phyloP scores from a whole-genome alignment of 2,329 filamentous ascomycete species.

The Coccinonectria pachysandricola region DNA sequence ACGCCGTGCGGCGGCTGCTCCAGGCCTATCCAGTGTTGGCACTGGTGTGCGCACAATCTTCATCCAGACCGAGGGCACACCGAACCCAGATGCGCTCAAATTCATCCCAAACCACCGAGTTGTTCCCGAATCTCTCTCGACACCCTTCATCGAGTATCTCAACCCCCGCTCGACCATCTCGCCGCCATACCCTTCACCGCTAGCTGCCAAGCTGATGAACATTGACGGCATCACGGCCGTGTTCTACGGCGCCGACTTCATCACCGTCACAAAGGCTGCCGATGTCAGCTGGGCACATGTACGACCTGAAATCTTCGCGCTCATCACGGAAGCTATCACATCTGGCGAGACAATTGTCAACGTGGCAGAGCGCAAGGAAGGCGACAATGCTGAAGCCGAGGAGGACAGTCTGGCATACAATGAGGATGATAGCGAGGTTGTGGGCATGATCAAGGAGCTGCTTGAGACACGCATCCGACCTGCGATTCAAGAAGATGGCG shows the following conservation, averaged over 20 bases:
- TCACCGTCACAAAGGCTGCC: slow-evolving; percentile 85
- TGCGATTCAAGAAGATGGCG: slow-evolving; percentile 93
- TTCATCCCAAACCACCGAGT: slow-evolving; percentile 87
- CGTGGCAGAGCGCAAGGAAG: slow-evolving; percentile 51
- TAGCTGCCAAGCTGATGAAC: slow-evolving; percentile 83
- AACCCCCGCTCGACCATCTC: slow-evolving; percentile 79
- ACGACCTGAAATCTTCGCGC: slow-evolving; percentile 86
- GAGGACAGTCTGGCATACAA: slow-evolving; percentile 72
- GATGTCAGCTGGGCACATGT: slow-evolving; percentile 91
- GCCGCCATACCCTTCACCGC: slow-evolving; percentile 79
- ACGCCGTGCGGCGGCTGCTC: slow-evolving; percentile 6
- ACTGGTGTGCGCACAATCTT: slow-evolving; percentile 66
- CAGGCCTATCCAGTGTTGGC: slow-evolving; percentile 18
- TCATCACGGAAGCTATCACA: slow-evolving; percentile 89
- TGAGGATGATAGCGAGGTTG: slow-evolving; percentile 85
- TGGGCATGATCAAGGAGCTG: slow-evolving; percentile 97
- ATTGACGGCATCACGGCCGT: slow-evolving; percentile 91
- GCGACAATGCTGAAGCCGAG: slow-evolving; percentile 27
- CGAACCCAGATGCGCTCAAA: slow-evolving; percentile 92
- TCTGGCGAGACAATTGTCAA: slow-evolving; percentile 74
- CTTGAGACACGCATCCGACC: slow-evolving; percentile 91
- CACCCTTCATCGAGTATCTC: slow-evolving; percentile 84
- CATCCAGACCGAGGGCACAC: slow-evolving; percentile 92
- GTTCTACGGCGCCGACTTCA: slow-evolving; percentile 92
- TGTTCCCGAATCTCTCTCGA: slow-evolving; percentile 61